Percentiles rank a stretch among this genome's conserved stretches.
These are phyloP conservation scores for Zymoseptoria crescenta DNA, from an alignment of 2,329 filamentous ascomycete species.

Conservation along the genomic window DNA sequence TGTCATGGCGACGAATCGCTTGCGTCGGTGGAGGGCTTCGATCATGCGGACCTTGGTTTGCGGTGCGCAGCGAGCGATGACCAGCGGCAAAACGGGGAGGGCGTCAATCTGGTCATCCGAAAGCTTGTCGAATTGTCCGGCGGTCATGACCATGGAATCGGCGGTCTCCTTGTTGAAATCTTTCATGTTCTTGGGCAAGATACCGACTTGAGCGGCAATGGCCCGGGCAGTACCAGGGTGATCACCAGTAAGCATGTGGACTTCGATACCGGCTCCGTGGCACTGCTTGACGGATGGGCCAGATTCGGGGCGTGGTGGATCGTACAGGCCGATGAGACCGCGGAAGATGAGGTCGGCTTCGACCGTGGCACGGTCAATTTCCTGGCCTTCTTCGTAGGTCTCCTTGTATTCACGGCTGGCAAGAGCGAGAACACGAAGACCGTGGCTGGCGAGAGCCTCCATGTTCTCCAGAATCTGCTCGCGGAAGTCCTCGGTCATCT, in stretches of 20 bases:
- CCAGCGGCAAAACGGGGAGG: slow-evolving; percentile 66
- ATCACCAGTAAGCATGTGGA: slow-evolving; percentile 81
- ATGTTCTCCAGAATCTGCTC: slow-evolving; percentile 57
- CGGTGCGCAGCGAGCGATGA: slow-evolving; percentile 76
- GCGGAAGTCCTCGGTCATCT: slow-evolving; percentile 49
- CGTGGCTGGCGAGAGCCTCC: slow-evolving; percentile 57
- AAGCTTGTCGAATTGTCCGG: slow-evolving; percentile 53
- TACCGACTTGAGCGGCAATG: slow-evolving; percentile 71
- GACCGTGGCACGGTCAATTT: slow-evolving; percentile 50
- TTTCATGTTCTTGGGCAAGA: slow-evolving; percentile 56
- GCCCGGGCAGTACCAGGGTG: slow-evolving; percentile 71
- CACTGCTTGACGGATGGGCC: slow-evolving; percentile 63
- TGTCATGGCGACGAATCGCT: slow-evolving; percentile 75
- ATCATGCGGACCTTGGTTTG: slow-evolving; percentile 89
- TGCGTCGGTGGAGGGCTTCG: slow-evolving; percentile 70
- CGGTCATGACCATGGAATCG: slow-evolving; percentile 64
- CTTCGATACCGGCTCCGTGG: slow-evolving; percentile 64
- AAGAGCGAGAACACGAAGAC: slow-evolving; percentile 58
- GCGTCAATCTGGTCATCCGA: slow-evolving; percentile 66
- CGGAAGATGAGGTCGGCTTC: slow-evolving; percentile 64
- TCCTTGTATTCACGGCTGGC: slow-evolving; percentile 43
- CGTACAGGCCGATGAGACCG: slow-evolving; percentile 79
- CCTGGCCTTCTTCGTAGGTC: slow-evolving; percentile 39
- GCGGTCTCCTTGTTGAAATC: slow-evolving; percentile 55
- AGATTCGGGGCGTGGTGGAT: slow-evolving; percentile 76